Evolutionary conservation across 2,329 filamentous ascomycete genomes (phyloP).

Genomic region (Pseudogymnoascus sp.): DNA sequence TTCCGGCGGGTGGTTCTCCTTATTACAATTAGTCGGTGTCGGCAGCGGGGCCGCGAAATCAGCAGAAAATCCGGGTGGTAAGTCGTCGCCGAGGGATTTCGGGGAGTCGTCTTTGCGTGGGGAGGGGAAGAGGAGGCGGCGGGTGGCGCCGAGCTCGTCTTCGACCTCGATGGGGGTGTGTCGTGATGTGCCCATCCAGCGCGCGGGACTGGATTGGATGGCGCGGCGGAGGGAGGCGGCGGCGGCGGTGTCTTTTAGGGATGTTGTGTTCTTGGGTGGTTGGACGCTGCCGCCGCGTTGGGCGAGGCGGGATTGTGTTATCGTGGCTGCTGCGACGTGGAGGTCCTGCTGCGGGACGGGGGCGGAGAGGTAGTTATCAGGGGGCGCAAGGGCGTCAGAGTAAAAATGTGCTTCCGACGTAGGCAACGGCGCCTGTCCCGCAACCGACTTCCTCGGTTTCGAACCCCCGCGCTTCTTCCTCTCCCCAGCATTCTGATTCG

Average conservation of each 20-base stretch:
- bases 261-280: constrained; percentile 23
- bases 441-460: constrained; percentile 20
- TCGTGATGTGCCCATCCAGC: constrained; percentile 40
- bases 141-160: constrained; percentile 47
- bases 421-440: constrained; percentile 20
- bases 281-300: constrained; percentile 22
- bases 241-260: constrained; percentile 27
- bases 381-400: constrained; percentile 46
- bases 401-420: constrained; percentile 49
- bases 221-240: constrained; percentile 26
- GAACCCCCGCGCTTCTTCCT: constrained; percentile 40
- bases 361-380: constrained; percentile 29
- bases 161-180: constrained; percentile 50
- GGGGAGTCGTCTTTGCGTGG: constrained; percentile 58
- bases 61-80: constrained; percentile 40
- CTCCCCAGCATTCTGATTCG: constrained; percentile 31
- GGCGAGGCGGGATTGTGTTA: neutral
- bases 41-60: constrained; percentile 25
- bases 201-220: constrained; percentile 32
- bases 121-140: constrained; percentile 69
- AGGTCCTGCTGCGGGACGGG: neutral
- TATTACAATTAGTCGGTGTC: constrained; percentile 15
- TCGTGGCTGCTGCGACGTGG: neutral
- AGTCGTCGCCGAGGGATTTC: constrained; percentile 56
- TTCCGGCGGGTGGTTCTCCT: constrained; percentile 26